Conservation (phyloP, 2,329 filamentous ascomycete genomes). For the Aaosphaeria arxii region DNA sequence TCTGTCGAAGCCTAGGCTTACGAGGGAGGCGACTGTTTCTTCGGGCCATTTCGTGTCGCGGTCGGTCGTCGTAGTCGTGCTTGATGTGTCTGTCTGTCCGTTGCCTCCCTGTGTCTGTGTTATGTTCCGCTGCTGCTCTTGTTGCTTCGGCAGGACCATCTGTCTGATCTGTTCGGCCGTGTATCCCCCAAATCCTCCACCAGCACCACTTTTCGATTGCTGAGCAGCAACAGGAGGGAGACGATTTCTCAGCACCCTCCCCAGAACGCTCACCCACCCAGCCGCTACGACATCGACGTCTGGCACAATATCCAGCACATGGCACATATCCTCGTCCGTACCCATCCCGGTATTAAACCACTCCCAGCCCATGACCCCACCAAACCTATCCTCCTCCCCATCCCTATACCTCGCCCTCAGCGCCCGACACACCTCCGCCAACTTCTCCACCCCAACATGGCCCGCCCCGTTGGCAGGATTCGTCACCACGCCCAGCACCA, state of each 20-base stretch:
- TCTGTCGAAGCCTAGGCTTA: slow-evolving; percentile 45
- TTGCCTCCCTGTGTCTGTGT: too few species aligned
- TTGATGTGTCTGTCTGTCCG: too few species aligned
- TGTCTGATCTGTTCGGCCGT: slow-evolving; percentile 30
- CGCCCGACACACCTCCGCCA: slow-evolving; percentile 56
- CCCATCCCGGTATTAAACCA: slow-evolving; percentile 70
- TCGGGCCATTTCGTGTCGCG: slow-evolving; percentile 33
- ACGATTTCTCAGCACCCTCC: slow-evolving; percentile 38
- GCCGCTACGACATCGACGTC: slow-evolving; percentile 26
- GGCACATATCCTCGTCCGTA: slow-evolving; percentile 21
- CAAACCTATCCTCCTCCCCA: slow-evolving; percentile 56
- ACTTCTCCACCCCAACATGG: slow-evolving; percentile 55
- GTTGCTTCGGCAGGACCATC: slow-evolving; percentile 33
- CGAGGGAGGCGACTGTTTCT: slow-evolving; percentile 41
- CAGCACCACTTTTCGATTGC: too few species aligned
- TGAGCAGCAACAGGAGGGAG: slow-evolving; percentile 14
- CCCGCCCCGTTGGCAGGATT: slow-evolving; percentile 70
- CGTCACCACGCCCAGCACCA: slow-evolving; percentile 80
- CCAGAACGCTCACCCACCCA: slow-evolving; percentile 69
- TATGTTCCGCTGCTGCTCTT: slow-evolving; percentile 6
- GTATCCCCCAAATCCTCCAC: slow-evolving; percentile 4
- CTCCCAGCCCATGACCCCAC: slow-evolving; percentile 93
- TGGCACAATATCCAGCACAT: slow-evolving; percentile 18
- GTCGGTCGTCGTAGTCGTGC: neutral
- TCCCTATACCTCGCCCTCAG: slow-evolving; percentile 57